Percentiles rank a stretch among this genome's conserved stretches.
phyloP scores from a whole-genome alignment of 768 basidiomycete species.

The Galerina sulciceps region DNA sequence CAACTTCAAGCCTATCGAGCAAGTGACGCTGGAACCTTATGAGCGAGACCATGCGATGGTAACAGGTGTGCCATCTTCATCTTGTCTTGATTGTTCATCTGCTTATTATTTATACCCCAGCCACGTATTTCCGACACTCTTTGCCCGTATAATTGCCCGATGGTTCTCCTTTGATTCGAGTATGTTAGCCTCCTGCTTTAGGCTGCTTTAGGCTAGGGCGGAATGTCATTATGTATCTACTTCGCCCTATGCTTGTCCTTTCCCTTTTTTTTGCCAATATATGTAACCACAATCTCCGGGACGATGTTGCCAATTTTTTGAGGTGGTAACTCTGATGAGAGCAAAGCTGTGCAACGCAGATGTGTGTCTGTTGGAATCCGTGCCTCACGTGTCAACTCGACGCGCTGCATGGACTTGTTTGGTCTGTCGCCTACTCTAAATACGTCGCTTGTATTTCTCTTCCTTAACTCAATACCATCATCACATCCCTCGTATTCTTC shows the following conservation, averaged over 20 bases:
- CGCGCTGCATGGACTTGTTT: no score
- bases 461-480: no score
- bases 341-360: constrained; percentile 2
- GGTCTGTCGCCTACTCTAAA: no score
- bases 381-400: no score
- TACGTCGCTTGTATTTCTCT: no score
- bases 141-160: not conserved
- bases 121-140: constrained; percentile 20
- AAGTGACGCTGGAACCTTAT: constrained; percentile 93
- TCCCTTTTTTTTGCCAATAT: constrained; percentile 9
- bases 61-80: constrained; percentile 50
- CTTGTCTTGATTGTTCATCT: not conserved
- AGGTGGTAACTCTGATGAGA: constrained; percentile 2
- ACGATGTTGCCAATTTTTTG: constrained; percentile 1
- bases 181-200: constrained; percentile 11
- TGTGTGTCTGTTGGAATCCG: no score
- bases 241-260: constrained; percentile 14
- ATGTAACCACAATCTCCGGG: constrained; percentile 24
- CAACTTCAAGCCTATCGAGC: constrained; percentile 93
- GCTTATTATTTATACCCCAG: constrained; percentile 8
- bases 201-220: constrained; percentile 8
- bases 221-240: constrained; percentile 23
- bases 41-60: constrained; percentile 94
- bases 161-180: constrained; percentile 2
- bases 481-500: no score